Evolutionary conservation across 2,329 filamentous ascomycete genomes (phyloP).

Genomic region (Aspergillus fructus): DNA sequence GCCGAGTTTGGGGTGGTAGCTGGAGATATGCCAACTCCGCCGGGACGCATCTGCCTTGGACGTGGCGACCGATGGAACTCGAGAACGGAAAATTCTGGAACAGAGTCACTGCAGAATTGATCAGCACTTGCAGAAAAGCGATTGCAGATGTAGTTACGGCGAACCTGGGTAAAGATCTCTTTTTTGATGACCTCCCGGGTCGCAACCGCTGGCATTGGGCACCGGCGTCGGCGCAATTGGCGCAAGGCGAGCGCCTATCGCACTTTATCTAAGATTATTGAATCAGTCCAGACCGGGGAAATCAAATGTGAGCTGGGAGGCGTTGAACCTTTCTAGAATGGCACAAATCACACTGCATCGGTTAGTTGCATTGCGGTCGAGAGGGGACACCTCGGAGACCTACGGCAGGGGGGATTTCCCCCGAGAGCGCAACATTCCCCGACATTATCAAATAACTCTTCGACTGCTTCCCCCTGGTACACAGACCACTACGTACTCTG

Average conservation of each 20-base stretch:
- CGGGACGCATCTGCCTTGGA: neutral
- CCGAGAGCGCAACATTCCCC: no score
- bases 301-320: neutral
- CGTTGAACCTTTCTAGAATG: slow-evolving; percentile 23
- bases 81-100: no score
- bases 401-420: neutral
- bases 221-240: slow-evolving; percentile 26
- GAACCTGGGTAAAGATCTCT: slow-evolving; percentile 16
- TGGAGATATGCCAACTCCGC: neutral
- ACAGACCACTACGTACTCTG: no score
- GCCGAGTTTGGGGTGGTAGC: neutral
- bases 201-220: slow-evolving; percentile 22
- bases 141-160: no score
- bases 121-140: no score
- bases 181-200: slow-evolving; percentile 11
- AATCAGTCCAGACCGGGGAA: neutral
- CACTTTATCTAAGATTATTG: slow-evolving; percentile 22
- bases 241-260: slow-evolving; percentile 22
- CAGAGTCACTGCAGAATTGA: no score
- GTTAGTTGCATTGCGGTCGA: neutral
- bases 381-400: neutral
- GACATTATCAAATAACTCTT: no score
- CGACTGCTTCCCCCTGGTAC: no score
- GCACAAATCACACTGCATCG: slow-evolving; percentile 25
- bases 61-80: no score